Conservation (phyloP, 2,329 filamentous ascomycete genomes). For the Harringtonia lauricola region DNA sequence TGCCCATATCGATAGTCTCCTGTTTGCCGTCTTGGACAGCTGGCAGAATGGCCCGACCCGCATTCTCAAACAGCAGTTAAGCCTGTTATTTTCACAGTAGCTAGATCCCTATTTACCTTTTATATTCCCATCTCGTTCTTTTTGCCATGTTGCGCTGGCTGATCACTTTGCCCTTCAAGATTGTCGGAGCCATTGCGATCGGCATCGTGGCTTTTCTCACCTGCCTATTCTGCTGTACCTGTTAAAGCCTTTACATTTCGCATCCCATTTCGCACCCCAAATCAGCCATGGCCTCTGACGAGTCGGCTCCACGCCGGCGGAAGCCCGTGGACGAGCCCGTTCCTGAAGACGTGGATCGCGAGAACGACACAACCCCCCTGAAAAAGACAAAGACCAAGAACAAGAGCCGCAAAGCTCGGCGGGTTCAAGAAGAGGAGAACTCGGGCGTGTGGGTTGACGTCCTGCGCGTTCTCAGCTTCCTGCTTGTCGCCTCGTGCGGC, state of each 20-base stretch:
- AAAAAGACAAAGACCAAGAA: conserved; percentile 15
- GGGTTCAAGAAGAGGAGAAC: conserved; percentile 45
- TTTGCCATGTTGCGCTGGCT: too few relatives aligned
- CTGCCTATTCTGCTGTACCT: too few relatives aligned
- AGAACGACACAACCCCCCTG: not conserved
- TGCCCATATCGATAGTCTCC: not conserved
- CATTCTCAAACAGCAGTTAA: too few relatives aligned
- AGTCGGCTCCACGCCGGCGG: conserved; percentile 5
- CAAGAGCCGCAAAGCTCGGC: conserved; percentile 10
- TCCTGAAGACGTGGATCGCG: not conserved
- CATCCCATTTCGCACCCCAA: not conserved
- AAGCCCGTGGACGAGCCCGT: not conserved
- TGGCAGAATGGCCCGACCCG: too few relatives aligned
- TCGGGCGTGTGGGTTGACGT: conserved; percentile 50
- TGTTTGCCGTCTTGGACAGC: not conserved
- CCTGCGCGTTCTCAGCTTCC: conserved; percentile 56
- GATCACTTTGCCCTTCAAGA: too few relatives aligned
- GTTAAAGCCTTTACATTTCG: not conserved
- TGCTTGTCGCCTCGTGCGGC: conserved; percentile 53
- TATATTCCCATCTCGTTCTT: too few relatives aligned
- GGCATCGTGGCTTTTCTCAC: too few relatives aligned
- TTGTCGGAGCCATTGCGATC: too few relatives aligned
- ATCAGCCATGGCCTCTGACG: not conserved
- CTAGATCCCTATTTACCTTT: not conserved
- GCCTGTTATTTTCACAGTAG: not conserved